phyloP scores from a whole-genome alignment of 768 basidiomycete genomes.

The Boletus insuetus region DNA sequence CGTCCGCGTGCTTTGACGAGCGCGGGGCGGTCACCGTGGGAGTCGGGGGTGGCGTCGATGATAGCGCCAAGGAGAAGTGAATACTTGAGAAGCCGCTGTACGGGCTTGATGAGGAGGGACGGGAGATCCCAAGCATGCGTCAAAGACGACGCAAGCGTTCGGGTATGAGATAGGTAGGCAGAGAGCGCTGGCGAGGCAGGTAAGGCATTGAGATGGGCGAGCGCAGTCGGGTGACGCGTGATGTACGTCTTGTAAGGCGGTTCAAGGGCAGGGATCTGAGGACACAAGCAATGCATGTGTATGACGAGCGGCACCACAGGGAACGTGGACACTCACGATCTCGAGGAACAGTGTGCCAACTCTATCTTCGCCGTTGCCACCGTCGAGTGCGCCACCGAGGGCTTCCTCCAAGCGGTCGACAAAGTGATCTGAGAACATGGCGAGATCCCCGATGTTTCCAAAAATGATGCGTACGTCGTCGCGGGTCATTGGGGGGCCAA shows the following conservation, averaged over 20 bases:
- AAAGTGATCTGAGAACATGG: conserved; percentile 66
- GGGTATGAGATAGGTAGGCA: conserved; percentile 65
- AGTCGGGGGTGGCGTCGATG: conserved; percentile 68
- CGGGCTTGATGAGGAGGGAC: conserved; percentile 94
- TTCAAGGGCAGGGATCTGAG: conserved; percentile 67
- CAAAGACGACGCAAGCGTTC: conserved; percentile 61
- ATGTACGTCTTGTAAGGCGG: conserved; percentile 78
- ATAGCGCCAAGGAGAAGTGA: conserved; percentile 78
- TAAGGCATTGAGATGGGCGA: conserved; percentile 59
- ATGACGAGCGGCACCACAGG: background rate
- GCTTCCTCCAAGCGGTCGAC: conserved; percentile 63
- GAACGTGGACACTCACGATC: conserved; percentile 47
- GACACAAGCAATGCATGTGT: background rate
- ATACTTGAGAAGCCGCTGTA: conserved; percentile 95
- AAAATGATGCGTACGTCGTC: conserved; percentile 75
- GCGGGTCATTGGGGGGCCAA: conserved; percentile 62
- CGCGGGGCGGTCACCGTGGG: conserved; percentile 57
- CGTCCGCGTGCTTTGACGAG: conserved; percentile 32
- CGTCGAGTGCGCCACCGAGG: conserved; percentile 59
- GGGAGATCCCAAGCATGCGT: conserved; percentile 92
- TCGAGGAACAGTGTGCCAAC: conserved; percentile 71
- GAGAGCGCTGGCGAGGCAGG: conserved; percentile 44
- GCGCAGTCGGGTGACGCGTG: conserved; percentile 71
- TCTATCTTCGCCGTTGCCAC: conserved; percentile 63
- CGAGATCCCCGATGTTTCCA: conserved; percentile 73